phyloP scores from a whole-genome alignment of 129 eudicot genomes.

The Artemisia argyi region DNA sequence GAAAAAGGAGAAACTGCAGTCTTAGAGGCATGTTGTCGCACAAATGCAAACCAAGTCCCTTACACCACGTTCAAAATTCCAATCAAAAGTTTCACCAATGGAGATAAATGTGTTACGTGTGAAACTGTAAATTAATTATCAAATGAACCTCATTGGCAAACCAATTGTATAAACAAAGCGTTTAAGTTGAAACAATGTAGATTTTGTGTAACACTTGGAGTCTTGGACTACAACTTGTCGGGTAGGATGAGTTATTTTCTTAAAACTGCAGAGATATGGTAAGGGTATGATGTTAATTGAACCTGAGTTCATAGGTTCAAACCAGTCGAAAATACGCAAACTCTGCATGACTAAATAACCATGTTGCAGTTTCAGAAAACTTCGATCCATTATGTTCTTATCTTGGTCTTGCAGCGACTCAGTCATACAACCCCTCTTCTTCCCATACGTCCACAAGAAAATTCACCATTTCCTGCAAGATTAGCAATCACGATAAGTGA shows the following conservation, averaged over 20 bases:
- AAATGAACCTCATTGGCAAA: slow-evolving; percentile 13
- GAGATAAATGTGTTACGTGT: neutral
- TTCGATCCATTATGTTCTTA: neutral
- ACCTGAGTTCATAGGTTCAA: slow-evolving; percentile 13
- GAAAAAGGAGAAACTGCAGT: neutral
- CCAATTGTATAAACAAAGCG: slow-evolving; percentile 11
- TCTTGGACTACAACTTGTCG: slow-evolving; percentile 8
- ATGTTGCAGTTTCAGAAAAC: slow-evolving; percentile 26
- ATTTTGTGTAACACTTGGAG: neutral
- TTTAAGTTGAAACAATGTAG: slow-evolving; percentile 7
- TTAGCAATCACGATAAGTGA: slow-evolving; percentile 3
- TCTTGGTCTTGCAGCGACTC: slow-evolving; percentile 19
- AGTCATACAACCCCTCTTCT: slow-evolving; percentile 88
- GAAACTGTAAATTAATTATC: slow-evolving; percentile 9
- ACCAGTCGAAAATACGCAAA: slow-evolving; percentile 21
- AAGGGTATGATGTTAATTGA: slow-evolving; percentile 11
- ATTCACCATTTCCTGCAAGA: slow-evolving; percentile 82
- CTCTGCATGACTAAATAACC: slow-evolving; percentile 24
- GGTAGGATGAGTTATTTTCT: slow-evolving; percentile 18
- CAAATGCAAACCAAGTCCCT: too few species aligned
- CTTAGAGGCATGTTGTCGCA: neutral
- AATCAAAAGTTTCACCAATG: neutral
- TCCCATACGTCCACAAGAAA: slow-evolving; percentile 90
- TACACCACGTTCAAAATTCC: neutral
- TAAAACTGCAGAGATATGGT: slow-evolving; percentile 1